Percentiles rank a stretch among this genome's conserved stretches.
phyloP scores from a whole-genome alignment of 2,329 filamentous ascomycete species.

The Coleophoma cylindrospora region DNA sequence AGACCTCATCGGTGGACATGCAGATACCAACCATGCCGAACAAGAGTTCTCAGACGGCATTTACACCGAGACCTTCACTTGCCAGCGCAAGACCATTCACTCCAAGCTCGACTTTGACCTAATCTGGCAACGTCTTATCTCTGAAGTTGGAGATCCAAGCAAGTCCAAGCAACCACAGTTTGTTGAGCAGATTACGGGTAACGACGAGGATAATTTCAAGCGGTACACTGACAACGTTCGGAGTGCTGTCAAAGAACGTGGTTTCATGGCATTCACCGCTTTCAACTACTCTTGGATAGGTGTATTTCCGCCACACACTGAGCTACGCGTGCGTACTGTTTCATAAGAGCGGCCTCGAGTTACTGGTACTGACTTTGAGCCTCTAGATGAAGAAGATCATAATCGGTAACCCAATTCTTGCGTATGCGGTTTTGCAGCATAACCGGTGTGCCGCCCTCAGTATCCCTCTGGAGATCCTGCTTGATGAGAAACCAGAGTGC shows the following conservation, averaged over 20 bases:
- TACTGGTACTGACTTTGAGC: too few relatives aligned
- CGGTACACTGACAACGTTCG: background rate
- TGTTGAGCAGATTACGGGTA: background rate
- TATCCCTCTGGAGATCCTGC: conserved; percentile 15
- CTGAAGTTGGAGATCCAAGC: background rate
- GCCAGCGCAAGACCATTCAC: background rate
- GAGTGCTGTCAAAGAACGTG: background rate
- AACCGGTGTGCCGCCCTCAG: conserved; percentile 11
- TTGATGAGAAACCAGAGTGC: conserved; percentile 10
- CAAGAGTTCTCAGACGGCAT: too few relatives aligned
- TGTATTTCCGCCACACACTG: too few relatives aligned
- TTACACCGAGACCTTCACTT: background rate
- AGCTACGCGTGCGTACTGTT: too few relatives aligned
- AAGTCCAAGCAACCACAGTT: background rate
- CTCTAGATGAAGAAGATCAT: conserved; percentile 10
- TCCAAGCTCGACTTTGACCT: background rate
- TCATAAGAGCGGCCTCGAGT: too few relatives aligned
- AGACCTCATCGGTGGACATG: too few relatives aligned
- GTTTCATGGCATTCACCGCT: background rate
- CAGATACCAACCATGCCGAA: too few relatives aligned
- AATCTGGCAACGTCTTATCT: background rate
- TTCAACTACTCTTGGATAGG: too few relatives aligned
- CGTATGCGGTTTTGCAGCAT: conserved; percentile 17
- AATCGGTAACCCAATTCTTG: conserved; percentile 18
- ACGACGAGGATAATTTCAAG: background rate